Base-by-base conservation (phyloP, 768 basidiomycete genomes). In the Brasilioporus rufonigricans region DNA sequence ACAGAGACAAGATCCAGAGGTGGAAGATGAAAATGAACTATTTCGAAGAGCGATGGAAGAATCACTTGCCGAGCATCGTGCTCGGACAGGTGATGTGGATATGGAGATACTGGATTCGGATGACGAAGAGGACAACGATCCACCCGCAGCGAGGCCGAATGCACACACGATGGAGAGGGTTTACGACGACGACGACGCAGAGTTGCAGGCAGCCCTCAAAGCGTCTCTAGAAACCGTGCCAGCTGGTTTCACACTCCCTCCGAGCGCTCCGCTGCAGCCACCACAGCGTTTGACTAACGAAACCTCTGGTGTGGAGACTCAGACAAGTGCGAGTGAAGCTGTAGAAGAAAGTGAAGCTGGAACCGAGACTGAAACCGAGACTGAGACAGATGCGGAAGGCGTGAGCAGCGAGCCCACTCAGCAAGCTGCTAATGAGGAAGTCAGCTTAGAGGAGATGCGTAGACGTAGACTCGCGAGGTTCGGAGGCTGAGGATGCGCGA, bases 101-200 rank as follows among this genome's bases (percentile, higher is more conserved):
- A 36, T 33, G 23, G 59, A 55, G 27, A 50, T 44, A 4, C 46
- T 56, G 9, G 66, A 62, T n/a, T 50, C 56, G 19, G 70, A 65
- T 27, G 66, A 68, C 31, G 64, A 68, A 5, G 66, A 60, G 11
- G 60, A 68, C 4, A 44, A 62, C 18, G 45, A 41, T 36, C 4
- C 44, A 26, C 56, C 53, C 14, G 33, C 49, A 32, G 38, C 33
- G 14, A 46, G 44, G 48, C 39, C 48, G 24, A 45, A 29, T 31
- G 39, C 35, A 40, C 58, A 39, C 50, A 32, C 44, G 44, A 46
- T 56, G 45, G 56, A 77, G 48, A 73, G 83, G 44, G 81, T 86
- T 36, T 85, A 90, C 60, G 93, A 94, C 58, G 93, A 95, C 59
- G 93, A 94, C 48, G 93, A 96, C 62, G 83, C 81, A 23, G 87